Evolutionary conservation across 1,139 yeast genomes (phyloP).

Genomic region (Suhomyces panamericanus): DNA sequence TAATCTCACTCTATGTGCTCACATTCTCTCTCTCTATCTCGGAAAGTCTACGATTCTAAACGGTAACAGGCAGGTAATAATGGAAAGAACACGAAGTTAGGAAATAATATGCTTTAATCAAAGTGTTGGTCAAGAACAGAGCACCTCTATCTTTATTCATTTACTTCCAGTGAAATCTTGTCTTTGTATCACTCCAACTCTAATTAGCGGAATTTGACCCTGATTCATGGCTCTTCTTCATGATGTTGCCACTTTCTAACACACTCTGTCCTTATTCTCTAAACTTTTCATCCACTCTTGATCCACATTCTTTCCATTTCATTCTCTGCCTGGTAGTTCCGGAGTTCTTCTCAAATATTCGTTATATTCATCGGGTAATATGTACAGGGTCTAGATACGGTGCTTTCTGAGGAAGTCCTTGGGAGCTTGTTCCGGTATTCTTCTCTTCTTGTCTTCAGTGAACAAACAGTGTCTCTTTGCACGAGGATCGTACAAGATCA

Average conservation of each 20-base stretch:
- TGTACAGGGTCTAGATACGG: conserved; percentile 15
- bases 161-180: too few species aligned
- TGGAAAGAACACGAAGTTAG: not conserved
- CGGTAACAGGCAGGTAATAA: not conserved
- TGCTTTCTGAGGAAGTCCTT: conserved; percentile 59
- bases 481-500: conserved; percentile 85
- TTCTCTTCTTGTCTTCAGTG: conserved; percentile 83
- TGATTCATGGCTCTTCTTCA: not conserved
- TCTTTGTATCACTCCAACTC: too few species aligned
- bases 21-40: too few species aligned
- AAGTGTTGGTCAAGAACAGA: too few species aligned
- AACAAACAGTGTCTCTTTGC: conserved; percentile 77
- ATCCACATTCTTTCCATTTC: not conserved
- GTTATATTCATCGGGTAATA: conserved; percentile 1
- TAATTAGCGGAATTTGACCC: too few species aligned
- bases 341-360: too few species aligned
- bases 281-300: not conserved
- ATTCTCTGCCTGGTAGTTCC: not conserved
- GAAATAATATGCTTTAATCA: too few species aligned
- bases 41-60: not conserved
- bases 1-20: too few species aligned
- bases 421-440: conserved; percentile 63
- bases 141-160: too few species aligned
- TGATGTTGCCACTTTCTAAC: not conserved
- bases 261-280: too few species aligned